Percentiles rank a stretch among this genome's conserved stretches.
phyloP scores from a whole-genome alignment of 2,329 filamentous ascomycete genomes.

The Decorospora gaudefroyi region DNA sequence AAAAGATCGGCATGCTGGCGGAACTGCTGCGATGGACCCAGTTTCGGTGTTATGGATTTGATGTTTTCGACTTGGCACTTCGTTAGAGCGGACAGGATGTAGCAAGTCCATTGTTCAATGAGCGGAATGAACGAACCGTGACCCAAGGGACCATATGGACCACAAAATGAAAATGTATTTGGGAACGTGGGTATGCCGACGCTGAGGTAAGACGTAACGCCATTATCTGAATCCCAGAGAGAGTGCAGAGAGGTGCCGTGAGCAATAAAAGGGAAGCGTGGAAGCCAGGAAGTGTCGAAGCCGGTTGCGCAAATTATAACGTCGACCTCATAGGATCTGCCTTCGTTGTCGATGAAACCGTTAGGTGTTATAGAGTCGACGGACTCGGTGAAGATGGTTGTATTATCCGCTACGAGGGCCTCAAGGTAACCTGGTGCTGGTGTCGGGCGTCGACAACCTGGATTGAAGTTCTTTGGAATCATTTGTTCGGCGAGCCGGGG shows the following conservation, averaged over 20 bases:
- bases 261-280: conserved; percentile 34
- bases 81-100: conserved; percentile 29
- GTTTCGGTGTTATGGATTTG: conserved; percentile 27
- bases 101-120: conserved; percentile 32
- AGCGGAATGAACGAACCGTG: conserved; percentile 34
- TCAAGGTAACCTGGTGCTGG: conserved; percentile 34
- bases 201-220: conserved; percentile 50
- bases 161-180: conserved; percentile 53
- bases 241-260: conserved; percentile 41
- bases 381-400: conserved; percentile 28
- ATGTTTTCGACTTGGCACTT: conserved; percentile 34
- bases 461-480: conserved; percentile 51
- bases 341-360: conserved; percentile 29
- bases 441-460: conserved; percentile 31
- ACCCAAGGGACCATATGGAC: conserved; percentile 33
- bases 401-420: conserved; percentile 22
- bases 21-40: conserved; percentile 16
- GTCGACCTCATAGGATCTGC: conserved; percentile 43
- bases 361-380: conserved; percentile 25
- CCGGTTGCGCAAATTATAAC: conserved; percentile 51
- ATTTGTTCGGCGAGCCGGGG: conserved; percentile 50
- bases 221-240: conserved; percentile 43
- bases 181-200: conserved; percentile 51
- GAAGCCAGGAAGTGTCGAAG: conserved; percentile 45
- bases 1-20: conserved; percentile 31